These are phyloP conservation scores for Tulasnella sp. DNA, from an alignment of 768 basidiomycete genomes.

Conservation along the genomic window DNA sequence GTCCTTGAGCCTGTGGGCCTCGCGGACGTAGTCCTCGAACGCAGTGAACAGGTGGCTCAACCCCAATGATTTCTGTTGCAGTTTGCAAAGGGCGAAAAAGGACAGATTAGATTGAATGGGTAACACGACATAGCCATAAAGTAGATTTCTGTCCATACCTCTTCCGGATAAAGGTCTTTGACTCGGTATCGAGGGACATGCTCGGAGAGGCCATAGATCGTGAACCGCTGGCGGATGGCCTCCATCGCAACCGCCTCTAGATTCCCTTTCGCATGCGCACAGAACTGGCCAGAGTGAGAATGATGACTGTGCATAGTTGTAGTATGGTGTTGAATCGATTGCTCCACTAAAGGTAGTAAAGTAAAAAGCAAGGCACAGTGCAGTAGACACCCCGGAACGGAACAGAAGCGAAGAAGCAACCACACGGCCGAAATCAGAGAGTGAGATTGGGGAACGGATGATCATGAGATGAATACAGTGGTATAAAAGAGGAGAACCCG, in stretches of 20 bases:
- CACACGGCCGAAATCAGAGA: not conserved
- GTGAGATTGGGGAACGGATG: not conserved
- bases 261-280: slow-evolving; percentile 73
- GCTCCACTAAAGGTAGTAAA: not conserved
- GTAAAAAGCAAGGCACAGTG: too few species aligned
- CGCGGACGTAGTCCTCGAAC: slow-evolving; percentile 62
- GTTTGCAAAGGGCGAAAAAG: not conserved
- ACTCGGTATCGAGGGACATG: slow-evolving; percentile 82
- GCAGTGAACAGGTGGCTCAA: slow-evolving; percentile 40
- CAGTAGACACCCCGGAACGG: not conserved
- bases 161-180: slow-evolving; percentile 88
- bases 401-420: not conserved
- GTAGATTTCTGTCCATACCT: slow-evolving; percentile 44
- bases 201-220: slow-evolving; percentile 79
- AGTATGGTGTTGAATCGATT: not conserved
- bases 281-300: slow-evolving; percentile 90
- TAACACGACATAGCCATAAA: slow-evolving; percentile 13
- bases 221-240: slow-evolving; percentile 70
- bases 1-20: slow-evolving; percentile 67
- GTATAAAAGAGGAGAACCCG: too few species aligned
- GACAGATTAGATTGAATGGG: not conserved
- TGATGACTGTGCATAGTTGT: slow-evolving; percentile 40
- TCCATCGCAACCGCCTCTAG: slow-evolving; percentile 73
- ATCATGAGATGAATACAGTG: too few species aligned
- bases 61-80: not conserved